Base-by-base conservation (phyloP, 768 basidiomycete genomes). In the Boletus fagicola region DNA sequence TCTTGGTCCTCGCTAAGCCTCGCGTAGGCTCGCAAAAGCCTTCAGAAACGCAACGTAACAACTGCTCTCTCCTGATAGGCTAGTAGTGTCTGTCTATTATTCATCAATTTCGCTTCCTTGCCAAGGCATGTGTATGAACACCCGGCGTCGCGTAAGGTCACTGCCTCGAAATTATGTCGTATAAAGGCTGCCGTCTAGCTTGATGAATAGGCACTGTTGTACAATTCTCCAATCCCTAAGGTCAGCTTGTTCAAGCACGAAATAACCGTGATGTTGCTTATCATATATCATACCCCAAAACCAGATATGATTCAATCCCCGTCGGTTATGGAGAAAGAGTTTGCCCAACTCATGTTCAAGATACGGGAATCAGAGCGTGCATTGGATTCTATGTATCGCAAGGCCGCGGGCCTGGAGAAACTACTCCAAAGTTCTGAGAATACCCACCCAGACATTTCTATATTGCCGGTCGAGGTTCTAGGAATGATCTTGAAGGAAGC, bases 401-500 rank as follows among this genome's bases (percentile, higher is more conserved):
- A 61, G 51, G 69, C 58, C 2, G 44, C 59, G 2, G n/a, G 28
- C 20, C 56, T 67, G 22, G 43, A 63, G 51, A 43, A 48, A 26
- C 33, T 53, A 5, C 51, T 66, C 20, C 53, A 31, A 45, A 22
- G 28, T 18, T 49, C 56, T 10, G 49, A 31, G 38, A 22, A 20
- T 24, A 39, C 12, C 31, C 56, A 26, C 24, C 4, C 58, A 15
- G 58, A 18, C 35, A 56, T 63, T 45, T 69, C 69, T 38, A 35
- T 48, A n/a, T 31, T 71, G 20, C 71, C 69, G 20, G 59, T 63
- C 49, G 69, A 71, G 45, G 35, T 73, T 43, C 48, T 71, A 35
- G 61, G 58, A n/a, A 60, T 70, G 57, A 61, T 71, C 35, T 69
- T 71, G 49, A 45, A 59, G 40, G 61, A 67, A 51, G 65, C 51